Percentiles rank a stretch among this genome's conserved stretches.
Evolutionary conservation across 2,329 filamentous ascomycete genomes (phyloP).

Genomic region (Fusarium duplospermum): DNA sequence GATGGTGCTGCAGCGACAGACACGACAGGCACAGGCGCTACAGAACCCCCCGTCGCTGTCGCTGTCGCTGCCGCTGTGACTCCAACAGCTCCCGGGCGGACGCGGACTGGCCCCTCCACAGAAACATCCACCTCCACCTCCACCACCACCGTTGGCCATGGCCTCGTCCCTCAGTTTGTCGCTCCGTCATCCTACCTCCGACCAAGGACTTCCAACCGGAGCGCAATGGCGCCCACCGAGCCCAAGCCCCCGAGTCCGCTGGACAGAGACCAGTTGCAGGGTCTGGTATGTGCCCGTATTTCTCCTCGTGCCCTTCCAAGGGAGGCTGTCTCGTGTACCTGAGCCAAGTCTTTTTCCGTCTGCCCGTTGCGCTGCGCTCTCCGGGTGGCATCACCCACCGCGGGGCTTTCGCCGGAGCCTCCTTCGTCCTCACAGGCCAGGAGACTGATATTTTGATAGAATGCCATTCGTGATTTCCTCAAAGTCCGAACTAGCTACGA

Average conservation of each 20-base stretch:
- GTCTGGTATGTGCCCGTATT: slow-evolving; percentile 69
- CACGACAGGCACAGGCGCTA: slow-evolving; percentile 8
- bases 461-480: slow-evolving; percentile 93
- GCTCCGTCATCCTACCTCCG: slow-evolving; percentile 70
- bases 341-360: slow-evolving; percentile 12
- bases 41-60: background rate
- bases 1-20: slow-evolving; percentile 22
- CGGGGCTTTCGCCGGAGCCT: slow-evolving; percentile 28
- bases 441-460: slow-evolving; percentile 61
- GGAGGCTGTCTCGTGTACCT: background rate
- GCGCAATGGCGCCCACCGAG: slow-evolving; percentile 53
- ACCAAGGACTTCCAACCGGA: slow-evolving; percentile 50
- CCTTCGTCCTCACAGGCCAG: background rate
- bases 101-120: slow-evolving; percentile 37
- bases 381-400: slow-evolving; percentile 23
- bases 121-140: slow-evolving; percentile 34
- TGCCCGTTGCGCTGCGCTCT: slow-evolving; percentile 33
- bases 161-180: slow-evolving; percentile 65
- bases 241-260: slow-evolving; percentile 66
- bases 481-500: slow-evolving; percentile 98
- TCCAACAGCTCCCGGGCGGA: slow-evolving; percentile 36
- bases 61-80: slow-evolving; percentile 19
- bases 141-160: slow-evolving; percentile 38
- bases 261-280: slow-evolving; percentile 82
- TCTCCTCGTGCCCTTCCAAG: slow-evolving; percentile 8